Evolutionary conservation across 495 filamentous ascomycete species (phyloP).

Genomic region (Astrothelium macrocarpum): DNA sequence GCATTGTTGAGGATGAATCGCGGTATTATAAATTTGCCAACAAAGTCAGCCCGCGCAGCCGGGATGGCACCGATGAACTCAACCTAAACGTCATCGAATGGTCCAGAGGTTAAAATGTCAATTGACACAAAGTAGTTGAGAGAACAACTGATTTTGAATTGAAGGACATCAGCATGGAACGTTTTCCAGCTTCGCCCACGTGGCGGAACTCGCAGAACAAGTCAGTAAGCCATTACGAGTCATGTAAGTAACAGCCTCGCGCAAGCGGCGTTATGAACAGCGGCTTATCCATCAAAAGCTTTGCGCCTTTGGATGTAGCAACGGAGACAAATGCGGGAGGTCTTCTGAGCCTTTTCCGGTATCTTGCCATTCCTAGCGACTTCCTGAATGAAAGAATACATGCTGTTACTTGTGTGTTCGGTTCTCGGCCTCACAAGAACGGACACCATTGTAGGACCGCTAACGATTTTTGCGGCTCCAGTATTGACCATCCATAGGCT

Average conservation of each 20-base stretch:
- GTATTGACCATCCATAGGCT: slow-evolving; percentile 8
- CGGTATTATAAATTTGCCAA: background rate
- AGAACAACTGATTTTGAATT: background rate
- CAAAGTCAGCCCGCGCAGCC: background rate
- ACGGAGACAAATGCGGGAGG: background rate
- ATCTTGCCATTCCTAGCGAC: slow-evolving; percentile 8
- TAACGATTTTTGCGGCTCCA: background rate
- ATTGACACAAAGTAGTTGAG: background rate
- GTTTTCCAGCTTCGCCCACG: background rate
- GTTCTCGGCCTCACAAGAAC: slow-evolving; percentile 1
- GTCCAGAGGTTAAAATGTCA: background rate
- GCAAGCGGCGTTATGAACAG: background rate
- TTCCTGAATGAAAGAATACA: slow-evolving; percentile 13
- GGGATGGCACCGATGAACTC: slow-evolving; percentile 5
- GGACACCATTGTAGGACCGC: slow-evolving; percentile 10
- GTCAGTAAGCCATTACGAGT: background rate
- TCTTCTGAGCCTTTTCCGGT: slow-evolving; percentile 11
- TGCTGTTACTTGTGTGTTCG: slow-evolving; percentile 16
- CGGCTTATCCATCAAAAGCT: background rate
- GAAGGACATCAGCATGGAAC: slow-evolving; percentile 2
- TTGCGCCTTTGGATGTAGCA: slow-evolving; percentile 10
- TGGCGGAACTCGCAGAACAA: slow-evolving; percentile 7
- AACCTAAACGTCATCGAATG: slow-evolving; percentile 8
- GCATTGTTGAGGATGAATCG: slow-evolving; percentile 4
- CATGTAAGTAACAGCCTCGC: slow-evolving; percentile 2